These are phyloP conservation scores for Coprinellus aureogranulatus DNA, from an alignment of 768 basidiomycete species.

Conservation along the genomic window DNA sequence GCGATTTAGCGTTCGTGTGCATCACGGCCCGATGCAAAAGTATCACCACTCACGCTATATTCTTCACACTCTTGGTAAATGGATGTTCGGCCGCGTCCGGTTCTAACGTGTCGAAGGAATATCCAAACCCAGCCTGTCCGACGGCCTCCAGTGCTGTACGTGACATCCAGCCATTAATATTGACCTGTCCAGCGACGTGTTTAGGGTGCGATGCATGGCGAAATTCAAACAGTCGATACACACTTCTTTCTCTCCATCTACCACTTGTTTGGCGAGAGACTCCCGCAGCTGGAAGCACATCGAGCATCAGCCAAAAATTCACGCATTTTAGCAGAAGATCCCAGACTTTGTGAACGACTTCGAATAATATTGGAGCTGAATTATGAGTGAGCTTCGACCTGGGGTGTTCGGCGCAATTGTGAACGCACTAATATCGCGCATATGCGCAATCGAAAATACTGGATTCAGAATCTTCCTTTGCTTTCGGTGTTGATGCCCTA, in stretches of 20 bases:
- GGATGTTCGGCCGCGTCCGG: constrained; percentile 28
- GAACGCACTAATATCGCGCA: constrained; percentile 22
- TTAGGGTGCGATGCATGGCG: too few relatives aligned
- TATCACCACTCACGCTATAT: constrained; percentile 27
- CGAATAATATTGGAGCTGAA: constrained; percentile 35
- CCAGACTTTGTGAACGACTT: constrained; percentile 28
- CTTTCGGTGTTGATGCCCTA: constrained; percentile 39
- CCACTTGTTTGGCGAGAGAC: neutral
- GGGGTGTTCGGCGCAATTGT: too few relatives aligned
- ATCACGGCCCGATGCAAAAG: too few relatives aligned
- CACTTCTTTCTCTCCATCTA: constrained; percentile 13
- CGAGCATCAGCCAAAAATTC: too few relatives aligned
- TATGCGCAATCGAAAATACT: constrained; percentile 30
- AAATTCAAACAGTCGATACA: too few relatives aligned
- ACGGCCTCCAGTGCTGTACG: constrained; percentile 49
- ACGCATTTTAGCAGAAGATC: constrained; percentile 24
- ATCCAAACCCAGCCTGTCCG: constrained; percentile 47
- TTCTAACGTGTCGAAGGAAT: constrained; percentile 38
- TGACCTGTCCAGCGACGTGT: constrained; percentile 21
- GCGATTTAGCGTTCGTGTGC: too few relatives aligned
- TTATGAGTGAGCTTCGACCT: neutral
- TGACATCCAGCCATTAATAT: constrained; percentile 35
- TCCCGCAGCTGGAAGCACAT: constrained; percentile 9
- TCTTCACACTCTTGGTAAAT: constrained; percentile 30
- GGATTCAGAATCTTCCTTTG: constrained; percentile 38